Evolutionary conservation across 495 filamentous ascomycete genomes (phyloP), one percentile per base, ranked within the genome.

Genomic region (Aspergillus olivimuriae): DNA sequence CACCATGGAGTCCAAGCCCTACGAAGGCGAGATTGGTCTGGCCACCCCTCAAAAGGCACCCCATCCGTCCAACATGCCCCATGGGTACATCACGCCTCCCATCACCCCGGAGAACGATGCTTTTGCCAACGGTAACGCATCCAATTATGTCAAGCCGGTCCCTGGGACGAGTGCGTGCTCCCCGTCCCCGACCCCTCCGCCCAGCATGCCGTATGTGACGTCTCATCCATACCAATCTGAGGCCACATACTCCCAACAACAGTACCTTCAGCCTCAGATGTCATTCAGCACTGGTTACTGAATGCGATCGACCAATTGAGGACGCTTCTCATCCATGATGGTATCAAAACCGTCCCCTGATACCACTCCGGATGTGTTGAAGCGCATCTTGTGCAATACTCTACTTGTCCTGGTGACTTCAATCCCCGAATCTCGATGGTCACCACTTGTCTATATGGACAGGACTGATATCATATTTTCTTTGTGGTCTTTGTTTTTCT

Each of bases 31-130:
- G 47, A 69, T 70, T 47, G 72, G 68, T 51, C 81, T 76, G 58
- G 84, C 77, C 50, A 97, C 92, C 7, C 94, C 92, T 17, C 84
- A 91, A 58, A 98, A 98, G 72, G 75, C 76, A 11, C 73, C 81
- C 35, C 71, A 77, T 38, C 64, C 73, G 22, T 74, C 77, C 21
- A 74, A 77, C 43, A 73, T 84, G 44, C 78, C 81, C 11, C 78
- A 89, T 56, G 94, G 91, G 17, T 91, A 90, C 59, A 78, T 92
- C 44, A 97, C 92, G 17, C 92, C 92, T 15, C 92, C 92, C 2
- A 95, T 97, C 57, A 97, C 94, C 0, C 92, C 92, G n/a, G 89
- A 94, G 51, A 82, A 82, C 16, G 76, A 80, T 41, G 76, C 70
- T 39, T 86, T 81, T 45, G 56, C 53, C 31, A 61, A 57, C 48